Conservation (phyloP, 2,329 filamentous ascomycete genomes). For the Arthrocladium fulminans region DNA sequence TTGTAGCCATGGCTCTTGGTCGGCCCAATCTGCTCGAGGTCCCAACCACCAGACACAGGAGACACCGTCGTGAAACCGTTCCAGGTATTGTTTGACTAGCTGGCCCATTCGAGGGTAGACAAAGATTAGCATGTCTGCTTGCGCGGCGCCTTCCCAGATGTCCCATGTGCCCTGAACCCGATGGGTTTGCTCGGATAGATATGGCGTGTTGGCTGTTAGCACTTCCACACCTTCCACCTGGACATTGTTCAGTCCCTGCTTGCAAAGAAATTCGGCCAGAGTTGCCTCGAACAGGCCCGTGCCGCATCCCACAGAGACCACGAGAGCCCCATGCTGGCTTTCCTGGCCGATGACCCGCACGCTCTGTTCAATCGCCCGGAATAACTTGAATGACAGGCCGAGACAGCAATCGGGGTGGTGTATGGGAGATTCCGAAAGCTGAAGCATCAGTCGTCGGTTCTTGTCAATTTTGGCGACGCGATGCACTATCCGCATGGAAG, state of each 20-base stretch:
- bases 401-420: constrained; percentile 7
- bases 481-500: too few species aligned
- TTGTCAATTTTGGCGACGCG: background rate
- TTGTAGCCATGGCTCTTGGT: constrained; percentile 2
- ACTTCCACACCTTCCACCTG: background rate
- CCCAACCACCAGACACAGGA: background rate
- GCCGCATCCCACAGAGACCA: constrained; percentile 3
- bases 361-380: background rate
- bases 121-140: constrained; percentile 1
- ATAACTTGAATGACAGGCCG: background rate
- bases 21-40: constrained; percentile 2
- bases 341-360: background rate
- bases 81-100: constrained; percentile 1
- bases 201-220: background rate
- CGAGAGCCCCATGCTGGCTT: background rate
- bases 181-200: background rate
- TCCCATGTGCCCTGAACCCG: constrained; percentile 6
- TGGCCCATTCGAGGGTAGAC: constrained; percentile 3
- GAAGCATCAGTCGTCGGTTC: background rate
- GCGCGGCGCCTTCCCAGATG: background rate
- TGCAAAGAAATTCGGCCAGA: background rate
- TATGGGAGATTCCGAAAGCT: background rate
- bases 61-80: background rate
- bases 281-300: constrained; percentile 2
- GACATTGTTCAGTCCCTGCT: constrained; percentile 3